Evolutionary conservation across 495 filamentous ascomycete genomes (phyloP), one percentile per base, ranked within the genome.

Genomic region (Astrocystis sublimbata): DNA sequence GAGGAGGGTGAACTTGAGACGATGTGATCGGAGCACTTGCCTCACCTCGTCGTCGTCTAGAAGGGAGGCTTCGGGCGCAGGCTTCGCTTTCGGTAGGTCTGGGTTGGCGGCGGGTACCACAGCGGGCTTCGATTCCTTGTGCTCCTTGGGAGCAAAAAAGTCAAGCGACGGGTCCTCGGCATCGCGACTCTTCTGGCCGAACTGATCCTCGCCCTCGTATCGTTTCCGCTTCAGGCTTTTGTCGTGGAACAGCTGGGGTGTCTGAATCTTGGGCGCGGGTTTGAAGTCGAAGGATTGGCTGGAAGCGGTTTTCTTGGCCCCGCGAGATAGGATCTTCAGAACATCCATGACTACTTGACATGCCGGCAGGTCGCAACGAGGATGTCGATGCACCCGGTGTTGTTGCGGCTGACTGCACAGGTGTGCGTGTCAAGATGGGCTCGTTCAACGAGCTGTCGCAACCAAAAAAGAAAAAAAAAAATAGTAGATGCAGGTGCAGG

Each of bases 1-100:
- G 43, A 96, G 77, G 30, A 91, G 76, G 0, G 88, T 91, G 24
- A 96, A 84, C 73, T 98, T 98, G 63, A 98, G 79, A 67, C 93
- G 90, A 72, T 98, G 92, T 35, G 85, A 84, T 60, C 87, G 87
- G 49, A 98, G 71, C n/a, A 92, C 79, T 54, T 85, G 85, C 58
- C 86, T 84, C 51, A 90, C 85, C 61, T 93, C 86, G 53, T 88
- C 87, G 66, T 88, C 83, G 58, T 79, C 80, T 12, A 84, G 73
- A 6, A 75, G 60, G 7, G 50, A 55, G 6, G 38, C 19, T 17
- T 62, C 64, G 54, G 65, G 64, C 58, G 74, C 72, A n/a, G 67
- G 50, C 21, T 72, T 58, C 1, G 66, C 49, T 38, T 72, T 64
- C 2, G 41, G 42, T 15, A 52, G 50, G 62, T 61, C 58, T 43